Evolutionary conservation across 805 yeast genomes (phyloP).

Genomic region (Candida nonsorbophila): DNA sequence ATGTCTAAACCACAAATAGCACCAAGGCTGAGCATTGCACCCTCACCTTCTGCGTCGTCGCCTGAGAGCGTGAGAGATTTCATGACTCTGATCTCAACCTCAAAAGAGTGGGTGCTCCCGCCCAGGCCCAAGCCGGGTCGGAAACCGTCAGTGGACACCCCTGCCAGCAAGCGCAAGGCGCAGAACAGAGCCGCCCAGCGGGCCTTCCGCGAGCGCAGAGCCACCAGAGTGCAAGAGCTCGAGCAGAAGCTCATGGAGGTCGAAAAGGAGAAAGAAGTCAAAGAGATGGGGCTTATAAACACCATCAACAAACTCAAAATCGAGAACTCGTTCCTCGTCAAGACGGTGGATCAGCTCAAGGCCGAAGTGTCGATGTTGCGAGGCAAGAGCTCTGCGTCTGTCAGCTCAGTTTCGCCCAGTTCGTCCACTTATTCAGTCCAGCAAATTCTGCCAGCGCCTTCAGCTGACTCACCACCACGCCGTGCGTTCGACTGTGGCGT

Average conservation of each 20-base stretch:
- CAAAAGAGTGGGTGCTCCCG: constrained; percentile 55
- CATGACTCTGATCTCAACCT: constrained; percentile 48
- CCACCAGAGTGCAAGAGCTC: constrained; percentile 73
- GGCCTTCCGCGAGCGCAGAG: constrained; percentile 84
- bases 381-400: too few species aligned
- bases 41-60: constrained; percentile 6
- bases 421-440: constrained; percentile 32
- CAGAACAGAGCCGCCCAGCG: constrained; percentile 93
- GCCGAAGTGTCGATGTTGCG: too few species aligned
- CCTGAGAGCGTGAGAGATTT: too few species aligned
- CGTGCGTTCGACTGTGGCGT: constrained; percentile 51
- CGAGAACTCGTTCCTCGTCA: constrained; percentile 40
- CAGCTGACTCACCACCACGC: constrained; percentile 43
- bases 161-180: constrained; percentile 81
- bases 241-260: constrained; percentile 64
- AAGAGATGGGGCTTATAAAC: constrained; percentile 50
- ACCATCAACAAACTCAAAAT: constrained; percentile 44
- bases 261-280: constrained; percentile 59
- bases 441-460: constrained; percentile 51
- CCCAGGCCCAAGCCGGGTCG: constrained; percentile 56
- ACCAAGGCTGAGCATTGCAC: constrained; percentile 8
- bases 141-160: constrained; percentile 68
- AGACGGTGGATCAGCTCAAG: constrained; percentile 38
- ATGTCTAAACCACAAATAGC: constrained; percentile 10
- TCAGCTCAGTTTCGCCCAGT: constrained; percentile 20